phyloP scores from a whole-genome alignment of 2,329 filamentous ascomycete species.

The Fusarium ramigenum region DNA sequence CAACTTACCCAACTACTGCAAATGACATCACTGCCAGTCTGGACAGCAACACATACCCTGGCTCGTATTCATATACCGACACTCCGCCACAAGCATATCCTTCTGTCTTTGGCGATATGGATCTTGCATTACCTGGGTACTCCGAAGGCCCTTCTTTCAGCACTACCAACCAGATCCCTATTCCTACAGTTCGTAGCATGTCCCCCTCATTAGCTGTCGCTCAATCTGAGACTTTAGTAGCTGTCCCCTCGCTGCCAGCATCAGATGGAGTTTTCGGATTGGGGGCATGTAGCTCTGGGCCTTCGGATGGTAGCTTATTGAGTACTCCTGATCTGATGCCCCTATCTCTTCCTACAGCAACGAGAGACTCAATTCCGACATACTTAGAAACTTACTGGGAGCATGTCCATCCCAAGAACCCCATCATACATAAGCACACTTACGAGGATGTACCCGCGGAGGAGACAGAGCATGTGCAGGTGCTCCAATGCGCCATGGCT shows the following conservation, averaged over 20 bases:
- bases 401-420: conserved; percentile 58
- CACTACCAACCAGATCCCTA: conserved; percentile 49
- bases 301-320: conserved; percentile 52
- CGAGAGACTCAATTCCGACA: conserved; percentile 56
- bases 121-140: conserved; percentile 49
- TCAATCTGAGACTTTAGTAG: conserved; percentile 61
- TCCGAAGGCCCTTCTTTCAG: conserved; percentile 50
- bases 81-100: conserved; percentile 48
- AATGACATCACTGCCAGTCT: conserved; percentile 34
- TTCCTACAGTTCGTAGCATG: conserved; percentile 59
- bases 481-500: conserved; percentile 64
- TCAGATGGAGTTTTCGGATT: conserved; percentile 47
- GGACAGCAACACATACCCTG: conserved; percentile 34
- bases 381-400: conserved; percentile 66
- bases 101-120: conserved; percentile 46
- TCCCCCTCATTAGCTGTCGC: conserved; percentile 58
- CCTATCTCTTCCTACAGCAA: conserved; percentile 50
- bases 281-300: conserved; percentile 52
- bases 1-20: conserved; percentile 38
- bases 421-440: conserved; percentile 60
- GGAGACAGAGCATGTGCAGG: conserved; percentile 50
- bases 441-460: conserved; percentile 50
- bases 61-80: conserved; percentile 44
- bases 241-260: conserved; percentile 53
- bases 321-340: conserved; percentile 39